These are phyloP conservation scores for Russula vinacea DNA, from an alignment of 768 basidiomycete species.

Conservation along the genomic window DNA sequence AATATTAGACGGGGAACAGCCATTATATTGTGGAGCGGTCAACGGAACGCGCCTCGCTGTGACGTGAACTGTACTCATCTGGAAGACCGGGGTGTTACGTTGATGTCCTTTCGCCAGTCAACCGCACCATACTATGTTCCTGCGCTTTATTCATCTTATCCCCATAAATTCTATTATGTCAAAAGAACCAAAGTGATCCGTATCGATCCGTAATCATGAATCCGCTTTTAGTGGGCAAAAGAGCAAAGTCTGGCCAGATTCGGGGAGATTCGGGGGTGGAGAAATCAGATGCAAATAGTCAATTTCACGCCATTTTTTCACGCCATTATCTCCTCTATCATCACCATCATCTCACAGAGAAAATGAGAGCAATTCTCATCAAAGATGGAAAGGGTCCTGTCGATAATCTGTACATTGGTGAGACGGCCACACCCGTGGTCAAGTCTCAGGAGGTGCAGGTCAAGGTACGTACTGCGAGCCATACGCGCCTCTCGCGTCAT, in stretches of 20 bases:
- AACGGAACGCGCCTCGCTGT: not conserved
- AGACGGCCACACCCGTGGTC: slow-evolving; percentile 59
- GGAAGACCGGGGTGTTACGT: not conserved
- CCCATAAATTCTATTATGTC: too few species aligned
- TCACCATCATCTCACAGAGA: not conserved
- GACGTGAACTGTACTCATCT: not conserved
- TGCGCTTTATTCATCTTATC: too few species aligned
- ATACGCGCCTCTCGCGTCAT: not conserved
- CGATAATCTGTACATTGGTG: slow-evolving; percentile 77
- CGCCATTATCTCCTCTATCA: not conserved
- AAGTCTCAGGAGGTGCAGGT: slow-evolving; percentile 66
- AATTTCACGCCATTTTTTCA: too few species aligned
- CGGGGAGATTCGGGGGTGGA: too few species aligned
- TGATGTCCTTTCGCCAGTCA: not conserved
- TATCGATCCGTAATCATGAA: not conserved
- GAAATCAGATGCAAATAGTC: too few species aligned
- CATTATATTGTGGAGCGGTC: not conserved
- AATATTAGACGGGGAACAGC: not conserved
- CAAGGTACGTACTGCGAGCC: slow-evolving; percentile 48
- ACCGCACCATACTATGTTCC: not conserved
- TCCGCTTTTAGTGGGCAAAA: not conserved
- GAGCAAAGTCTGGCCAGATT: too few species aligned
- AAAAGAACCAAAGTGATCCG: too few species aligned
- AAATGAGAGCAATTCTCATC: slow-evolving; percentile 43
- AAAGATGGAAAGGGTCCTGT: slow-evolving; percentile 71